Evolutionary conservation across 345 rosid genomes (phyloP).

Genomic region (Camelina hispida): DNA sequence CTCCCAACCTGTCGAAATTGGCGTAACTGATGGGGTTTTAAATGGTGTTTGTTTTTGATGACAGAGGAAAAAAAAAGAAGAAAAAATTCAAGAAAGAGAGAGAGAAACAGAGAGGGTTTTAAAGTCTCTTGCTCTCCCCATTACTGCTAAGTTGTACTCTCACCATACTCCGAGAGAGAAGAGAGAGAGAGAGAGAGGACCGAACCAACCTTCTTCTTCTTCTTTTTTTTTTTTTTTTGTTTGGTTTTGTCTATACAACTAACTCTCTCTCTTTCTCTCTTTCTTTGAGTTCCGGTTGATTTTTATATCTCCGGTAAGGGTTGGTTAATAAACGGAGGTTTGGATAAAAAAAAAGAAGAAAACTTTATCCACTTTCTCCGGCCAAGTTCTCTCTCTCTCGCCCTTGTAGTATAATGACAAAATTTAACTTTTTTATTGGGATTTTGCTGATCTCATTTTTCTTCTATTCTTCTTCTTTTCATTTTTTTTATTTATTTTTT

Average conservation of each 20-base stretch:
- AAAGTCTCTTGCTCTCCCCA: slow-evolving; percentile 45
- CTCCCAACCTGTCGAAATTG: slow-evolving; percentile 27
- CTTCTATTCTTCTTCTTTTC: slow-evolving; percentile 8
- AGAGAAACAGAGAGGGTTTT: slow-evolving; percentile 19
- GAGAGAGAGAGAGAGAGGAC: slow-evolving; percentile 21
- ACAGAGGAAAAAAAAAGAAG: slow-evolving; percentile 25
- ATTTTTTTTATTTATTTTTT: background rate
- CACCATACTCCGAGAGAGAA: slow-evolving; percentile 38
- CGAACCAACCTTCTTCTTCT: slow-evolving; percentile 47
- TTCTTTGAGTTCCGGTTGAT: slow-evolving; percentile 10
- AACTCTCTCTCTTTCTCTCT: slow-evolving; percentile 31
- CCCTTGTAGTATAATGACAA: slow-evolving; percentile 41
- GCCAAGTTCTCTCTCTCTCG: slow-evolving; percentile 24
- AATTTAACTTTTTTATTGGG: slow-evolving; percentile 34
- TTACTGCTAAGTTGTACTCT: slow-evolving; percentile 47
- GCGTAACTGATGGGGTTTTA: slow-evolving; percentile 46
- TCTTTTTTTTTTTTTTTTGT: background rate
- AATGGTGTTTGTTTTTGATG: slow-evolving; percentile 36
- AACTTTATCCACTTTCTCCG: slow-evolving; percentile 45
- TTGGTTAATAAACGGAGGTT: slow-evolving; percentile 18
- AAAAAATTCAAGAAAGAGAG: slow-evolving; percentile 17
- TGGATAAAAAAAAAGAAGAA: slow-evolving; percentile 10
- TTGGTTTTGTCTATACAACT: slow-evolving; percentile 34
- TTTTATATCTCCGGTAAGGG: slow-evolving; percentile 34
- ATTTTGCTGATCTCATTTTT: slow-evolving; percentile 42